These are phyloP conservation scores for Wickerhamomyces kurtzmanii DNA, from an alignment of 805 yeast genomes.

Conservation along the genomic window DNA sequence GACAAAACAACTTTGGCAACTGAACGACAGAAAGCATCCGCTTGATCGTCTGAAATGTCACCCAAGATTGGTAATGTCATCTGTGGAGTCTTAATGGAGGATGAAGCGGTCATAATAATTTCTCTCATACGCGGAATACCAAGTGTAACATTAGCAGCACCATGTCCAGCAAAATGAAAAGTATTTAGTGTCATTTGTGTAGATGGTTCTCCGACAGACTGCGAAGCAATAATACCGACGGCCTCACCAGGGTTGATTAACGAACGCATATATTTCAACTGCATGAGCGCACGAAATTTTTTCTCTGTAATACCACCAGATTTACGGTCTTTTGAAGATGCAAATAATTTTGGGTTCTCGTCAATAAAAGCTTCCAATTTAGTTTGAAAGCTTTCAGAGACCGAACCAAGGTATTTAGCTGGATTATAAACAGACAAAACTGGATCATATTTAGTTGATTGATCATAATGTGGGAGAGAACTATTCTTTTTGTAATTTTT, in stretches of 20 bases:
- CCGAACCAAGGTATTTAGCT: constrained; percentile 83
- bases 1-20: constrained; percentile 78
- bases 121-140: constrained; percentile 99
- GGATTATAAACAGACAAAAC: constrained; percentile 82
- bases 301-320: constrained; percentile 49
- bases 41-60: constrained; percentile 77
- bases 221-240: constrained; percentile 97
- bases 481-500: constrained; percentile 62
- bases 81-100: constrained; percentile 95
- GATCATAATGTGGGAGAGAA: constrained; percentile 52
- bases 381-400: constrained; percentile 80
- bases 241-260: constrained; percentile 94
- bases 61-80: constrained; percentile 83
- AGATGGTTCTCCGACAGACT: constrained; percentile 98
- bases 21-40: constrained; percentile 88
- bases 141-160: constrained; percentile 98
- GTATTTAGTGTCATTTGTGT: constrained; percentile 98
- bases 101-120: constrained; percentile 98
- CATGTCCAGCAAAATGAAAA: constrained; percentile 99
- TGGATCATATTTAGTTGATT: constrained; percentile 71
- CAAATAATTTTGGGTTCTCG: constrained; percentile 44
- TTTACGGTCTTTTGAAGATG: constrained; percentile 33
- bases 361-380: constrained; percentile 65
- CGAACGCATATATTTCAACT: constrained; percentile 95
- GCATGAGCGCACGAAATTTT: constrained; percentile 95